phyloP scores from a whole-genome alignment of 352 stramenopile species.

The Peronospora destructor region DNA sequence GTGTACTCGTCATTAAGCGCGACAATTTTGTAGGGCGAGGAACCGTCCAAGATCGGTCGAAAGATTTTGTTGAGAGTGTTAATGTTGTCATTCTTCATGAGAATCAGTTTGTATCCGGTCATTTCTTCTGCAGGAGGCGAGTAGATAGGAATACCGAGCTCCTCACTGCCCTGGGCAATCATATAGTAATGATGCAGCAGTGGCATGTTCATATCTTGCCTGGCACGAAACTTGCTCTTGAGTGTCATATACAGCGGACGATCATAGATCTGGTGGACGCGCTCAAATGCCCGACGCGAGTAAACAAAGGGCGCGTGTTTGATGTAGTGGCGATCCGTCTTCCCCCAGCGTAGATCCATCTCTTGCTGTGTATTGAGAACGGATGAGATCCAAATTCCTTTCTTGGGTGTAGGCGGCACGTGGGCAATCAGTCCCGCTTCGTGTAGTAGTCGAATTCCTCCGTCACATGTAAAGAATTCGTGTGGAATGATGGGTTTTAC shows the following conservation, averaged over 20 bases:
- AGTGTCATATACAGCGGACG: constrained; percentile 75
- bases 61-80: constrained; percentile 66
- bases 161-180: constrained; percentile 67
- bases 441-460: constrained; percentile 74
- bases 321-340: constrained; percentile 77
- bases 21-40: constrained; percentile 67
- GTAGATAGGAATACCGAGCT: constrained; percentile 75
- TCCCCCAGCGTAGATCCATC: constrained; percentile 79
- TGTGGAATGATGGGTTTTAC: constrained; percentile 71
- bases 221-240: constrained; percentile 79
- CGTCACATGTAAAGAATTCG: constrained; percentile 84
- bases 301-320: constrained; percentile 88
- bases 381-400: constrained; percentile 83
- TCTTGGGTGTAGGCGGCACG: constrained; percentile 61
- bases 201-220: constrained; percentile 86
- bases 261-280: constrained; percentile 84
- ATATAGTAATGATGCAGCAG: constrained; percentile 86
- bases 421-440: constrained; percentile 75
- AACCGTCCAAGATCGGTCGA: constrained; percentile 51
- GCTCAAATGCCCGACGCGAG: constrained; percentile 77
- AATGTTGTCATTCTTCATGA: constrained; percentile 82
- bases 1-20: constrained; percentile 86
- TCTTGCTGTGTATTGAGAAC: constrained; percentile 86
- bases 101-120: constrained; percentile 75
- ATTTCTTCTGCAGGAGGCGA: constrained; percentile 68